phyloP scores from a whole-genome alignment of 2,329 filamentous ascomycete genomes.

The Penicillium nordicum region DNA sequence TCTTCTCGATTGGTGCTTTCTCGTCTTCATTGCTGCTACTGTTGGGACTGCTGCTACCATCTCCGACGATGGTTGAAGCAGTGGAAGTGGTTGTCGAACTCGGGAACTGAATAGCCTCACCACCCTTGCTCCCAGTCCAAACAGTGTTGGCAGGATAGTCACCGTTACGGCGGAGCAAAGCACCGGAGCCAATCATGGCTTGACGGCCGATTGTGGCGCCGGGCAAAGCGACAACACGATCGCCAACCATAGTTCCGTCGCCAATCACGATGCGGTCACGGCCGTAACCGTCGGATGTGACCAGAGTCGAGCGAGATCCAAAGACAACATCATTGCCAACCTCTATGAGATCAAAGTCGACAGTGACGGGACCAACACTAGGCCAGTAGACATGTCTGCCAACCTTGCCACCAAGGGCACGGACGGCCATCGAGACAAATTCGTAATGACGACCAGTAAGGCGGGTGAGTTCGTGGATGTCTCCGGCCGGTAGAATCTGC shows the following conservation, averaged over 20 bases:
- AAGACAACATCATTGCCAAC: conserved; percentile 60
- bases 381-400: conserved; percentile 58
- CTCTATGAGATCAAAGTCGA: conserved; percentile 55
- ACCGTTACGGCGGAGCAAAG: conserved; percentile 48
- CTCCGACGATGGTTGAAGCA: conserved; percentile 12
- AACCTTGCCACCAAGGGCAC: conserved; percentile 50
- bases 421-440: conserved; percentile 50
- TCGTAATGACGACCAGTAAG: conserved; percentile 57
- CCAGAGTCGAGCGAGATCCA: conserved; percentile 53
- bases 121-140: conserved; percentile 53
- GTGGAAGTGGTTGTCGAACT: conserved; percentile 12
- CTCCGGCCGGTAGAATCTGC: conserved; percentile 42
- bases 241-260: conserved; percentile 55
- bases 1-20: conserved; percentile 6
- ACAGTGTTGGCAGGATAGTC: conserved; percentile 47
- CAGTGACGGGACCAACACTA: conserved; percentile 52
- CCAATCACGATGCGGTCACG: conserved; percentile 49
- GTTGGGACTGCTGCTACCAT: conserved; percentile 8
- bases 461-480: conserved; percentile 49
- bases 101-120: conserved; percentile 50
- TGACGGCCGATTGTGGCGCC: conserved; percentile 50
- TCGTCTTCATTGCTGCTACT: conserved; percentile 7
- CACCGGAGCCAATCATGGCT: conserved; percentile 54
- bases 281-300: conserved; percentile 53
- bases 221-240: conserved; percentile 53